Conservation (phyloP, 805 yeast genomes). For the Danielia reshetovae region DNA sequence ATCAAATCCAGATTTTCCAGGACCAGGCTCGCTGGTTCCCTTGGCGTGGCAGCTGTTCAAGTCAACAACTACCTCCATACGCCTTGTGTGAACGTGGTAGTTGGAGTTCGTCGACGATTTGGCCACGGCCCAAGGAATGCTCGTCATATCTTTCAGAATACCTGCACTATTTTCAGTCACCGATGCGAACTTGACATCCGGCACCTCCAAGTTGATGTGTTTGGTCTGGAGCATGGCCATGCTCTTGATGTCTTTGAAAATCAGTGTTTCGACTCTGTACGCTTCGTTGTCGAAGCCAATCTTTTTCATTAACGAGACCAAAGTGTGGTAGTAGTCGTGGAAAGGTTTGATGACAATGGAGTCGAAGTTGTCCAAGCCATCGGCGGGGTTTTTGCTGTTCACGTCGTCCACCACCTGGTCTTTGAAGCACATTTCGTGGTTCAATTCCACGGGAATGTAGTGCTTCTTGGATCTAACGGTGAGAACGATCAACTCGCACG, state of each 20-base stretch:
- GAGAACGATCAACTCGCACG: slow-evolving; percentile 33
- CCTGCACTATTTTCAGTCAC: slow-evolving; percentile 17
- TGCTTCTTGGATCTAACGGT: slow-evolving; percentile 33
- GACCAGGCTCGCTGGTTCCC: slow-evolving; percentile 14
- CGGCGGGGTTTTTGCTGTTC: slow-evolving; percentile 14
- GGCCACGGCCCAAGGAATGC: slow-evolving; percentile 28
- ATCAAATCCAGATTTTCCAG: slow-evolving; percentile 21
- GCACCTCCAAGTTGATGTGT: slow-evolving; percentile 27
- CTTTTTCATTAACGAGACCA: slow-evolving; percentile 26
- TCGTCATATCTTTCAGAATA: slow-evolving; percentile 16
- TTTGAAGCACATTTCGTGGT: slow-evolving; percentile 36
- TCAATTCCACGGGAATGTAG: slow-evolving; percentile 37
- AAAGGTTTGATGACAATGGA: slow-evolving; percentile 31
- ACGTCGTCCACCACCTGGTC: slow-evolving; percentile 30
- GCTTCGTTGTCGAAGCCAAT: slow-evolving; percentile 29
- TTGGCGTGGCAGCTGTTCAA: slow-evolving; percentile 28
- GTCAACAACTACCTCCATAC: slow-evolving; percentile 26
- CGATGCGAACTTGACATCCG: slow-evolving; percentile 15
- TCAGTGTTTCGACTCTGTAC: slow-evolving; percentile 31
- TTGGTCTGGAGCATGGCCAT: slow-evolving; percentile 33
- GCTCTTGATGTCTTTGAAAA: slow-evolving; percentile 33
- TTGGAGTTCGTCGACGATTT: slow-evolving; percentile 9
- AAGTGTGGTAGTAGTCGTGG: slow-evolving; percentile 22
- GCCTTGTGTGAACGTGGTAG: slow-evolving; percentile 24
- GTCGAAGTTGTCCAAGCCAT: slow-evolving; percentile 28